phyloP scores from a whole-genome alignment of 148 eudicot species.

The Gaultheria prostrata region DNA sequence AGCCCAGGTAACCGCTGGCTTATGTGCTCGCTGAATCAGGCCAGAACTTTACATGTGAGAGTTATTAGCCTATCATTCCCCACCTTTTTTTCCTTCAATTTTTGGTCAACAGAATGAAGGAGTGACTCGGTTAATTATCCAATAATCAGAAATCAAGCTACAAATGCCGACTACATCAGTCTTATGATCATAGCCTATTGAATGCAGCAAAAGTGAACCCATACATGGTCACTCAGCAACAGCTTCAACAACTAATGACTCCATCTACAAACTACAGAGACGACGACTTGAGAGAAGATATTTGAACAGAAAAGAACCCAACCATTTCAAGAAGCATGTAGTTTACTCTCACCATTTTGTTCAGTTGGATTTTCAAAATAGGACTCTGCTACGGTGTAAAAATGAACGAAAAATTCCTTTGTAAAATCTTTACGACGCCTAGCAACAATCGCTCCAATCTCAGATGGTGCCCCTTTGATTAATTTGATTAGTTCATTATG shows the following conservation, averaged over 20 bases:
- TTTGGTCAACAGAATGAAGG: background rate
- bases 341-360: constrained; percentile 61
- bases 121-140: background rate
- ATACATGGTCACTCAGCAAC: background rate
- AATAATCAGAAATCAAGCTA: background rate
- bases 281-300: constrained; percentile 4
- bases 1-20: background rate
- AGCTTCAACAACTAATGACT: background rate
- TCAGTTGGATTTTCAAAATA: constrained; percentile 67
- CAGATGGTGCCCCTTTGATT: constrained; percentile 50
- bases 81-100: background rate
- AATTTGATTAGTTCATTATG: constrained; percentile 75
- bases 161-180: background rate
- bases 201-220: background rate
- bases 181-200: background rate
- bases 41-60: background rate
- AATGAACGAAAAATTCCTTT: constrained; percentile 77
- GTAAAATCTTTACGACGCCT: constrained; percentile 97
- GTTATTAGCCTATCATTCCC: background rate
- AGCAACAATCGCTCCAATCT: constrained; percentile 65
- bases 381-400: constrained; percentile 76
- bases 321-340: constrained; percentile 6
- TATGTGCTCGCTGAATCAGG: background rate
- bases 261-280: constrained; percentile 20
- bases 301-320: background rate